Conservation (phyloP, 2,329 filamentous ascomycete genomes). For the Ascochyta lentis region DNA sequence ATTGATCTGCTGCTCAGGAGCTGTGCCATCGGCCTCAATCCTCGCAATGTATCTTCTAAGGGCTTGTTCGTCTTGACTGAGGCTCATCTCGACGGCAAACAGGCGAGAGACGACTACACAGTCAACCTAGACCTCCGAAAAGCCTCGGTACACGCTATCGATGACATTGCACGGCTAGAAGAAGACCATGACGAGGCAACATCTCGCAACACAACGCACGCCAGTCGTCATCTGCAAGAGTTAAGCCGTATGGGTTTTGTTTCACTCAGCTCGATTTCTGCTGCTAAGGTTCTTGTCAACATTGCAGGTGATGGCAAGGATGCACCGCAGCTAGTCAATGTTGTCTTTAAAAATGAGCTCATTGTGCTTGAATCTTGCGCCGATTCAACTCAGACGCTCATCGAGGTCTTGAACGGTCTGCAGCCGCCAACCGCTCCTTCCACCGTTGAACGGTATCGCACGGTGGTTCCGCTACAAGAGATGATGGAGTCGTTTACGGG, state of each 20-base stretch:
- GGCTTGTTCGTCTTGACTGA: constrained; percentile 80
- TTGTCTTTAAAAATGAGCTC: constrained; percentile 84
- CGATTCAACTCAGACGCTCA: constrained; percentile 93
- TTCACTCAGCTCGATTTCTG: constrained; percentile 84
- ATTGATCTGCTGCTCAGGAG: constrained; percentile 80
- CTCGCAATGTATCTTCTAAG: constrained; percentile 76
- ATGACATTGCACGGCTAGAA: constrained; percentile 66
- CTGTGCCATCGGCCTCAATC: constrained; percentile 84
- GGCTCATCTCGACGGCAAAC: constrained; percentile 70
- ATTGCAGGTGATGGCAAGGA: constrained; percentile 63
- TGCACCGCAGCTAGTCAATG: constrained; percentile 71
- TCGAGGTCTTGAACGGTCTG: constrained; percentile 78
- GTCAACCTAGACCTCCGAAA: constrained; percentile 75
- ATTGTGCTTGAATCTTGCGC: constrained; percentile 94
- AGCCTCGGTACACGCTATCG: constrained; percentile 81
- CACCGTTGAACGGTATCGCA: constrained; percentile 84
- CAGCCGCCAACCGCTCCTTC: constrained; percentile 83
- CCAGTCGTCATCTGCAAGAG: constrained; percentile 55
- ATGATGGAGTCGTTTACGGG: constrained; percentile 89
- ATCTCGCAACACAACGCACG: constrained; percentile 12
- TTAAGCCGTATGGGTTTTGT: constrained; percentile 76
- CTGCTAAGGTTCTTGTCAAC: constrained; percentile 72
- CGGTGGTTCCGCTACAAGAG: constrained; percentile 84
- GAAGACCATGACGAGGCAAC: constrained; percentile 22
- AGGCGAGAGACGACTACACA: constrained; percentile 71